phyloP scores from a whole-genome alignment of 176 grass and related monocot species.

The Saccharum officinarum region DNA sequence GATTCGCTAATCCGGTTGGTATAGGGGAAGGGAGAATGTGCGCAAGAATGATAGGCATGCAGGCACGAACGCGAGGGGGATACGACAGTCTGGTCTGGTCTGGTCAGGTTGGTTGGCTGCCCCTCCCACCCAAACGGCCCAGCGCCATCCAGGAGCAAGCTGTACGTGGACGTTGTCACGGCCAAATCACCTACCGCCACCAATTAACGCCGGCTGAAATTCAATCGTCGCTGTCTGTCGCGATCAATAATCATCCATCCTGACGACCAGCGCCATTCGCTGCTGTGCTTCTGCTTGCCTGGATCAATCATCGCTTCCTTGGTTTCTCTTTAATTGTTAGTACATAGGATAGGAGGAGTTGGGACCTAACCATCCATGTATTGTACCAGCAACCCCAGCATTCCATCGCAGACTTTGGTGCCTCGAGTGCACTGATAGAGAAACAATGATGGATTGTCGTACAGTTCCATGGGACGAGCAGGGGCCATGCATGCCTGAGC shows the following conservation, averaged over 20 bases:
- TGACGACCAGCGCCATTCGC: not conserved
- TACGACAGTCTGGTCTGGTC: not conserved
- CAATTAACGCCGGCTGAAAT: not conserved
- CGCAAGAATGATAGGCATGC: not conserved
- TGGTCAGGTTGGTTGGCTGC: slow-evolving; percentile 26
- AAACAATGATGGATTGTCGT: not conserved
- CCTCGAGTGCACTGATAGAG: not conserved
- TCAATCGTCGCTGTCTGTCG: slow-evolving; percentile 4
- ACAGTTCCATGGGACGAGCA: not conserved
- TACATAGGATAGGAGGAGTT: not conserved
- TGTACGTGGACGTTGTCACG: slow-evolving; percentile 22
- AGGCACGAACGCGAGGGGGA: not conserved
- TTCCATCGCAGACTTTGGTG: slow-evolving; percentile 4
- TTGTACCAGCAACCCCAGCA: slow-evolving; percentile 2
- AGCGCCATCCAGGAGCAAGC: slow-evolving; percentile 30
- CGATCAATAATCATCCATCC: slow-evolving; percentile 22
- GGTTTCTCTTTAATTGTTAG: not conserved
- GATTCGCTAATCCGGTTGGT: not conserved
- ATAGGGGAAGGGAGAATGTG: not conserved
- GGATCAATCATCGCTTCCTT: slow-evolving; percentile 40
- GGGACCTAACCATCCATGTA: not conserved
- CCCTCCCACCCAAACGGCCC: not conserved
- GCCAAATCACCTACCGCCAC: slow-evolving; percentile 2
- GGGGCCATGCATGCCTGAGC: not conserved
- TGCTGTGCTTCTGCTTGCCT: not conserved